These are phyloP conservation scores for Wickerhamomyces subpelliculosus DNA, from an alignment of 805 yeast genomes.

Conservation along the genomic window DNA sequence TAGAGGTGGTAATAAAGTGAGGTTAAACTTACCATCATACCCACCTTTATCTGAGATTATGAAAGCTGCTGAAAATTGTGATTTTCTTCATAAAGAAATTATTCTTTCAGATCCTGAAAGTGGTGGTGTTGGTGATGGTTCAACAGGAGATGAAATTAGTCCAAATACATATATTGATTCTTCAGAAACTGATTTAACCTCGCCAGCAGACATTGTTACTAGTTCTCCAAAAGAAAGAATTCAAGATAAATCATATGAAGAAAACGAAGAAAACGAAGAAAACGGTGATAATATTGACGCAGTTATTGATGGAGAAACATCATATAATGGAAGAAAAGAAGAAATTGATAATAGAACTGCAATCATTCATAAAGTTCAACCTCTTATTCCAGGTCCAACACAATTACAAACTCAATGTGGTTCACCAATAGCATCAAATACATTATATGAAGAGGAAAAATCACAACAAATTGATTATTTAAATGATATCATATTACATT, in stretches of 20 bases:
- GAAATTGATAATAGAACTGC: not conserved
- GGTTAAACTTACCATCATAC: no score
- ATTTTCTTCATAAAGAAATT: slow-evolving; percentile 3
- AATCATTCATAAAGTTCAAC: not conserved
- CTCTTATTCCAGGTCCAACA: no score
- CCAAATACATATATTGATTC: slow-evolving; percentile 10
- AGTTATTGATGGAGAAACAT: not conserved
- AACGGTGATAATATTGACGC: not conserved
- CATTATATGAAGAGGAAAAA: not conserved
- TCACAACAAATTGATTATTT: slow-evolving; percentile 24
- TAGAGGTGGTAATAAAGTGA: no score
- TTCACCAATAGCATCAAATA: not conserved
- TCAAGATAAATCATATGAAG: not conserved
- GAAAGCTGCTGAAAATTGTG: no score
- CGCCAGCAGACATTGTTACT: no score
- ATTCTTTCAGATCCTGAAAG: not conserved
- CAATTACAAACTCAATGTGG: not conserved
- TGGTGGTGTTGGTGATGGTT: no score
- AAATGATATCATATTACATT: slow-evolving; percentile 36
- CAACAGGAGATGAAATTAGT: slow-evolving; percentile 10
- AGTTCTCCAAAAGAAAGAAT: no score
- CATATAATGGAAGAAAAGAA: not conserved
- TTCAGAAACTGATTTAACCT: slow-evolving; percentile 15
- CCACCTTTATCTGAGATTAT: no score
- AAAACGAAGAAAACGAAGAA: not conserved